These are phyloP conservation scores for Otatea glauca DNA, from an alignment of 176 grass and related monocot genomes.

Conservation along the genomic window DNA sequence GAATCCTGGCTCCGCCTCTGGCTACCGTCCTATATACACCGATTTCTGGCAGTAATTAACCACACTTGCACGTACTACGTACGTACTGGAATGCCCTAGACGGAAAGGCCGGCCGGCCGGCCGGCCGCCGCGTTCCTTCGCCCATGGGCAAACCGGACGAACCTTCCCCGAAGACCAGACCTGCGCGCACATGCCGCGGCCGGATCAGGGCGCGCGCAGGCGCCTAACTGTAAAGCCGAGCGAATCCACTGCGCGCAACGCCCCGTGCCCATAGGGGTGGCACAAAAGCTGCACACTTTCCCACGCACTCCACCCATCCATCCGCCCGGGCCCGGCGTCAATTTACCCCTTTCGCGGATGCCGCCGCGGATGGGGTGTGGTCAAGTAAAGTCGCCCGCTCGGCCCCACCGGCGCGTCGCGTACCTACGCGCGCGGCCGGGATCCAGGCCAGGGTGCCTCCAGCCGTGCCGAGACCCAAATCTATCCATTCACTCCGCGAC, in stretches of 20 bases:
- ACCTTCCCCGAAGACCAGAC: constrained; percentile 41
- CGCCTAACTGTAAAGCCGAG: constrained; percentile 46
- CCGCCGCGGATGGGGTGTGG: constrained; percentile 15
- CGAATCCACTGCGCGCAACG: background rate
- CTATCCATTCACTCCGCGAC: background rate
- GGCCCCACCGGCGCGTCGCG: background rate
- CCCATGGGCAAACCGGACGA: constrained; percentile 10
- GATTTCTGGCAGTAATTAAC: background rate
- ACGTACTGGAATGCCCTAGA: constrained; percentile 24
- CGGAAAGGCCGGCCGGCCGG: background rate
- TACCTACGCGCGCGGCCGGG: constrained; percentile 14
- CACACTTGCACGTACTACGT: background rate
- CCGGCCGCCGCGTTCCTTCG: constrained; percentile 33
- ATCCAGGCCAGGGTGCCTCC: constrained; percentile 50
- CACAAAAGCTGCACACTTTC: constrained; percentile 22
- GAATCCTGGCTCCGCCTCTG: no score
- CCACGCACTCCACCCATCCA: background rate
- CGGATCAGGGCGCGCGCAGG: constrained; percentile 26
- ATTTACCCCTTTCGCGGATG: constrained; percentile 32
- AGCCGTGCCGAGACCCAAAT: constrained; percentile 25
- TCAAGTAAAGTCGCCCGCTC: constrained; percentile 26
- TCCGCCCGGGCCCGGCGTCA: background rate
- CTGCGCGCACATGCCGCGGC: constrained; percentile 41
- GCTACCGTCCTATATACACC: background rate
- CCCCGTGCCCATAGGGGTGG: background rate